phyloP scores from a whole-genome alignment of 192 early-diverging fungal genomes.

The Dissophora ornata region DNA sequence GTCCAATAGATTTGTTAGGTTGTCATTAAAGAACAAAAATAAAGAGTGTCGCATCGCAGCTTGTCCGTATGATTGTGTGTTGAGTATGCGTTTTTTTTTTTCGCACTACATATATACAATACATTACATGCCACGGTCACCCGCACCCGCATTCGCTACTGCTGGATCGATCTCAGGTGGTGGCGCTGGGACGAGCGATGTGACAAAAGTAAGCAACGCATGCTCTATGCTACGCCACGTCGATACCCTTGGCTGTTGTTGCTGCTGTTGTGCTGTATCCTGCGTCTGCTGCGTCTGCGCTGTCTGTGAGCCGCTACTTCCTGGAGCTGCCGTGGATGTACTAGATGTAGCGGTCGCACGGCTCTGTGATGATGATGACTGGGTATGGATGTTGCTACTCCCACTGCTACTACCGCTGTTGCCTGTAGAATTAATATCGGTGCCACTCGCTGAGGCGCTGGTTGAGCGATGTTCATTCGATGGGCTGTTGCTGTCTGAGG shows the following conservation, averaged over 20 bases:
- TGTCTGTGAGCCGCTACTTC: not conserved
- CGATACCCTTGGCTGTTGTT: constrained; percentile 27
- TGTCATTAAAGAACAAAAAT: not conserved
- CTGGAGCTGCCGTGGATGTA: not conserved
- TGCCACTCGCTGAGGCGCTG: not conserved
- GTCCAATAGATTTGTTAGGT: too few relatives aligned
- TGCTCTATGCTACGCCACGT: constrained; percentile 54
- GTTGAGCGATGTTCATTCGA: not conserved
- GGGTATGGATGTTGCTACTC: not conserved
- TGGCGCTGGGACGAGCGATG: constrained; percentile 54
- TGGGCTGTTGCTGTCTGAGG: not conserved
- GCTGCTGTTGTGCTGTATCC: constrained; percentile 18
- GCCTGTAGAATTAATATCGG: not conserved
- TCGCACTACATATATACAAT: not conserved
- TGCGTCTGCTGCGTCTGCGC: constrained; percentile 9
- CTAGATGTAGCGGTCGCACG: not conserved
- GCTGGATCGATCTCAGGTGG: constrained; percentile 53
- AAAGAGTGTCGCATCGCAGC: too few relatives aligned
- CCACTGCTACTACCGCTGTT: not conserved
- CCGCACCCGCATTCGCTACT: constrained; percentile 32
- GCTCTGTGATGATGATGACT: not conserved
- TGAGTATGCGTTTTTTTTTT: not conserved
- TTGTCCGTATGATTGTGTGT: too few relatives aligned
- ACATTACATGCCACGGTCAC: constrained; percentile 39
- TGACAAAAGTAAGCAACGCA: constrained; percentile 55